Evolutionary conservation across 441 rosid genomes (phyloP), one percentile per base, ranked within the genome.

Genomic region (Omphalea diandra): DNA sequence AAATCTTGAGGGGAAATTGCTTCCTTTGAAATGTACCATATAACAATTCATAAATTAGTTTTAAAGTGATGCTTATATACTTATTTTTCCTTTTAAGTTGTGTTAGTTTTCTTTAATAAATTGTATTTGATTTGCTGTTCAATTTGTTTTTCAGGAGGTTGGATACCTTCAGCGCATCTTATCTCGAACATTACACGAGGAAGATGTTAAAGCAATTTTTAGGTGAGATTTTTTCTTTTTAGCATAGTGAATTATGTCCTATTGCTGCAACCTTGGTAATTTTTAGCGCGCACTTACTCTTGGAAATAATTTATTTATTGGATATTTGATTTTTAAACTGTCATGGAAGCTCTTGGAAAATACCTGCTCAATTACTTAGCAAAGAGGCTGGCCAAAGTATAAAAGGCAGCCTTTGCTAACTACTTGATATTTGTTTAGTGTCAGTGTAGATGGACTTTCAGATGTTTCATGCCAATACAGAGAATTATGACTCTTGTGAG

Each of bases 111-210:
- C 46, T 53, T 44, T 40, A 20, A 26, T 52, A 20, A 43, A 63
- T 49, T 70, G 56, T 9, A 70, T 67, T 26, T 74, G 64, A 82
- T 52, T 73, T 50, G 24, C n/a, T 71, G 35, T 76, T 70, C 47
- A 24, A 73, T 67, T 49, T 61, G 26, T 78, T 77, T n/a, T 78
- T 17, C 74, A 96, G 99, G 99, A 96, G 85, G 98, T 93, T 73
- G 87, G 93, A 77, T 91, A 72, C 81, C 98, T 96, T 63, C 96
- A 91, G 56, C 92, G 98, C n/a, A 94, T 96, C 55, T 85, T 96
- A 72, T 86, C 98, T 58, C 93, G 97, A 77, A 91, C 93, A 41
- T 85, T 91, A 81, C 98, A 90, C 62, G 95, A 88, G 83, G 87
- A 77, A 12, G 97, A 96, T 79, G 96, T 91, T 71, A 90, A 87